Evolutionary conservation across 495 filamentous ascomycete species (phyloP).

Genomic region (Endocarpon pusillum): DNA sequence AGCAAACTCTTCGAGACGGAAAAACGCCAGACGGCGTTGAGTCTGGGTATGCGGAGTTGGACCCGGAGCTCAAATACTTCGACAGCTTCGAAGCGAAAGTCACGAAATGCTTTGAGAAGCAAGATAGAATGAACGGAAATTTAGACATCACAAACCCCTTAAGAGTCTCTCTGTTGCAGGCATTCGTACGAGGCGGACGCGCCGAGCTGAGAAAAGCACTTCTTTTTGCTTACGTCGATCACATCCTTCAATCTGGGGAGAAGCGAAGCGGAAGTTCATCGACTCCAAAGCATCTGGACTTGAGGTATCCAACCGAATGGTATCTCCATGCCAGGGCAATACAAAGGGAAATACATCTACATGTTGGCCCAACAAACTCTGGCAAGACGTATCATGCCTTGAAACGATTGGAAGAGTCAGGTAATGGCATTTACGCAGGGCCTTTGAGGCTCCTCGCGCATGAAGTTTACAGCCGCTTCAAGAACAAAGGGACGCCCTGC

Average conservation of each 20-base stretch:
- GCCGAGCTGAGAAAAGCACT: no score
- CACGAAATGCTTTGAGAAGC: no score
- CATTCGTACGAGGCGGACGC: conserved; percentile 16
- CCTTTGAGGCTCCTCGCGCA: conserved; percentile 83
- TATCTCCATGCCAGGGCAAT: conserved; percentile 63
- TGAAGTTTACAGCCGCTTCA: conserved; percentile 75
- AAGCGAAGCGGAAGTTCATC: no score
- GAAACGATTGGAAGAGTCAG: conserved; percentile 60
- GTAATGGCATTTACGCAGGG: conserved; percentile 75
- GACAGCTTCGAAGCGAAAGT: conserved; percentile 34
- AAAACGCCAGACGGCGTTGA: no score
- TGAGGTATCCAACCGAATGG: conserved; percentile 80
- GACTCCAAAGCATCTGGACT: conserved; percentile 38
- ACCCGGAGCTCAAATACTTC: conserved; percentile 40
- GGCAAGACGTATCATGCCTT: conserved; percentile 95
- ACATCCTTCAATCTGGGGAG: no score
- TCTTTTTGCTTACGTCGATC: no score
- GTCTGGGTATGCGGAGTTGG: conserved; percentile 29
- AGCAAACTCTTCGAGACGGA: no score
- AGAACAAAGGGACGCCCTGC: conserved; percentile 53
- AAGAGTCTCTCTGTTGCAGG: conserved; percentile 21
- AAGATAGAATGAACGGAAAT: no score
- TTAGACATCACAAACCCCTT: no score
- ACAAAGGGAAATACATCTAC: conserved; percentile 72
- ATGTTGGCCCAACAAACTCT: conserved; percentile 95